Percentiles rank a stretch among this genome's conserved stretches.
Evolutionary conservation across 2,329 filamentous ascomycete genomes (phyloP).

Genomic region (Claviceps africana): DNA sequence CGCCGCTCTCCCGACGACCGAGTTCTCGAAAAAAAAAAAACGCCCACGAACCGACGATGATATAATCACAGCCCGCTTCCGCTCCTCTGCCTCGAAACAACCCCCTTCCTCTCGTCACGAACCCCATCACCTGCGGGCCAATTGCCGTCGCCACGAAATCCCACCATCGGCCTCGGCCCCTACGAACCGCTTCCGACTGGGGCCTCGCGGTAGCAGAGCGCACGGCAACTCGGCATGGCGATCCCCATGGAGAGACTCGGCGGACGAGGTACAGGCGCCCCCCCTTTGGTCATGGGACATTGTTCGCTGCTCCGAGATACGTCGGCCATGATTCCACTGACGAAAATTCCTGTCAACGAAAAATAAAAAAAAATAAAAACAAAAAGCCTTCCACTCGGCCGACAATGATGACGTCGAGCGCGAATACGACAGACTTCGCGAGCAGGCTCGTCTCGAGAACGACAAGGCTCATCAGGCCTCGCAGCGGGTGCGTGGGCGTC

Average conservation of each 20-base stretch:
- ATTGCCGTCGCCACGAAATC: not conserved
- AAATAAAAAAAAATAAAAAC: not conserved
- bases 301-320: no score
- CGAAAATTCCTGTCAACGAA: no score
- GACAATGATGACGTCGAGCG: constrained; percentile 55
- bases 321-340: no score
- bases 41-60: not conserved
- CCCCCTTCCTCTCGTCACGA: not conserved
- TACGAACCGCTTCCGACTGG: not conserved
- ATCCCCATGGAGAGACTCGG: constrained; percentile 27
- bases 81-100: not conserved
- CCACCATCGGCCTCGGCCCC: not conserved
- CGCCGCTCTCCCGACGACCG: not conserved
- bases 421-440: constrained; percentile 85
- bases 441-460: constrained; percentile 68
- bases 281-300: no score
- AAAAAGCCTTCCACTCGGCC: constrained; percentile 60
- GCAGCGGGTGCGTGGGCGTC: constrained; percentile 40
- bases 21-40: not conserved
- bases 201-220: not conserved
- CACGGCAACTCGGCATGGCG: constrained; percentile 13
- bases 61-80: not conserved
- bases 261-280: constrained; percentile 26
- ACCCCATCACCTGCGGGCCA: not conserved
- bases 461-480: constrained; percentile 66